Evolutionary conservation across 2,329 filamentous ascomycete genomes (phyloP), one percentile per base, ranked within the genome.

Genomic region (Ophiostoma populinum): DNA sequence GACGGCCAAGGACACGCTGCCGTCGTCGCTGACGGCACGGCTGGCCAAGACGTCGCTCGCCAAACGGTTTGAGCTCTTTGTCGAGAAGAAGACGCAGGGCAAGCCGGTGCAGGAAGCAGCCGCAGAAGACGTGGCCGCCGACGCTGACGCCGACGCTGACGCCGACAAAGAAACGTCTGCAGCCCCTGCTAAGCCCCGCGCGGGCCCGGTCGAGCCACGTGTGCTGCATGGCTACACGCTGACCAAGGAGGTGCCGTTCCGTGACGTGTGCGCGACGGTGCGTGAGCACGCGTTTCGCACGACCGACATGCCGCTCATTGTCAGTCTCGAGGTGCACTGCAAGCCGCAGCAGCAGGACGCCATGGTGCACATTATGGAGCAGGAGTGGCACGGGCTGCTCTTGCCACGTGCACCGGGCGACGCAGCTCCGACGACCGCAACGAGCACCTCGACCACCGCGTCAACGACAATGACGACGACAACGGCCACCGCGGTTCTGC

Each of bases 271-370:
- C 55, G 62, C 68, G 37, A 74, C 81, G 0, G 86, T 95, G 44
- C 65, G 72, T 21, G 71, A 92, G 37, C 70, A 76, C 47, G 85
- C 80, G 1, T 95, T 95, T 47, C 57, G 67, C 3, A 69, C 63
- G 4, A 76, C 70, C 15, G 75, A 87, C 41, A 60, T 92, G 13
- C 90, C 90, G 0, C 62, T 98, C n/a, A 87, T 95, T 40, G 78
- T 94, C 46, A 93, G 83, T 49, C 66, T 98, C 21, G 90, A 98
- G 55, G 82, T 95, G 0, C 90, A 95, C 57, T 85, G 83, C 43
- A 65, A 64, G 42, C 57, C 71, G 0, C 67, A 77, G 38, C 90
- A 98, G 55, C 90, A 98, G 53, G 69, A 80, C 43, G 67, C 77
- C 39, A 94, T 95, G 82, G 85, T 93, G 5, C 67, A 80, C 41